Evolutionary conservation across 306 rosid genomes (phyloP).

Genomic region (Dryas drummondii): DNA sequence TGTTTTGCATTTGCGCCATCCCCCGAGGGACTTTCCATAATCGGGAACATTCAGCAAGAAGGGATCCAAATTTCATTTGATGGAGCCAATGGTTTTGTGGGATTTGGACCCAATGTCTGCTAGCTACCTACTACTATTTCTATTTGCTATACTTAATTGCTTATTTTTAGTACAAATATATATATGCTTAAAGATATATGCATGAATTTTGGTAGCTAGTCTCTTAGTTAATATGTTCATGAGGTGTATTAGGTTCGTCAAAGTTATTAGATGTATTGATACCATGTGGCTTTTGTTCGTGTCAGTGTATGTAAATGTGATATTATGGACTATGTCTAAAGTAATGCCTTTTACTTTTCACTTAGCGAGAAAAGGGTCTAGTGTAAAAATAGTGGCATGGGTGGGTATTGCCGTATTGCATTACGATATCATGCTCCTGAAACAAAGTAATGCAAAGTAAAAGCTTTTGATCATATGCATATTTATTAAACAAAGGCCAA

Average conservation of each 20-base stretch:
- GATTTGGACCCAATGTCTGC: constrained; percentile 86
- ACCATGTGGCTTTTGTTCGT: background rate
- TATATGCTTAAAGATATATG: background rate
- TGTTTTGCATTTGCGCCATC: constrained; percentile 82
- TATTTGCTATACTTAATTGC: background rate
- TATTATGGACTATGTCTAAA: too few species aligned
- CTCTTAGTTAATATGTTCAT: too few species aligned
- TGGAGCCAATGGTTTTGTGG: constrained; percentile 79
- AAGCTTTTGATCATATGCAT: background rate
- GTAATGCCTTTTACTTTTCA: constrained; percentile 9
- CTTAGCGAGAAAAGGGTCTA: constrained; percentile 9
- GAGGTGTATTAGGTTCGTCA: too few species aligned
- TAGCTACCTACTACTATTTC: constrained; percentile 25
- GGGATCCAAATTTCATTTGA: constrained; percentile 84
- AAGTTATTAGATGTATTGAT: too few species aligned
- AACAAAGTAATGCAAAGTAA: background rate
- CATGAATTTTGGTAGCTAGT: background rate
- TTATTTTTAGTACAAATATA: too few species aligned
- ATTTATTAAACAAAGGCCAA: constrained; percentile 4
- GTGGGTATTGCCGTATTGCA: background rate
- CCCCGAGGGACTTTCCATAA: constrained; percentile 50
- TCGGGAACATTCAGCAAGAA: constrained; percentile 89
- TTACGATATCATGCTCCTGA: too few species aligned
- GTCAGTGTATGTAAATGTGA: background rate
- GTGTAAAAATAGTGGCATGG: too few species aligned